These are phyloP conservation scores for Neolentinus lepideus DNA, from an alignment of 1,284 basidiomycete genomes.

Conservation along the genomic window DNA sequence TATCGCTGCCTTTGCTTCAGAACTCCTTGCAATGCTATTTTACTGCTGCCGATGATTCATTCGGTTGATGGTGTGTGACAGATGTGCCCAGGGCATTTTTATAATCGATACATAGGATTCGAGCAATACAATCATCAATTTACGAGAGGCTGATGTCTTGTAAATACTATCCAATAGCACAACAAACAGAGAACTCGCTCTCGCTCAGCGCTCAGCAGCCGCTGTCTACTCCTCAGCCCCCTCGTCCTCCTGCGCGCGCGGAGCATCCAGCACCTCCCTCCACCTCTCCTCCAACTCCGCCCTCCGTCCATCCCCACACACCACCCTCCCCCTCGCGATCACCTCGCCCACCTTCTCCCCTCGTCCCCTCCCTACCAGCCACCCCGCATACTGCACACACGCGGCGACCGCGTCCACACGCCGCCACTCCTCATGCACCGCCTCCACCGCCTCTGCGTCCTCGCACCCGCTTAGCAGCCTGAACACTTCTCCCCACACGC, in stretches of 20 bases:
- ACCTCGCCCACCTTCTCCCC: conserved; percentile 28
- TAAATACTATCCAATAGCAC: no score
- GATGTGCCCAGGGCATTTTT: no score
- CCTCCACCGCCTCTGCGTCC: conserved; percentile 23
- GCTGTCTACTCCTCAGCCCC: conserved; percentile 10
- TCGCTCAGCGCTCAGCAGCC: neutral
- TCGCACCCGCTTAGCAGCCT: conserved; percentile 17
- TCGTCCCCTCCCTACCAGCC: conserved; percentile 32
- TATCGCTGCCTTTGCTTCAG: no score
- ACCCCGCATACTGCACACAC: conserved; percentile 34
- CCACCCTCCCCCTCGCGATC: conserved; percentile 22
- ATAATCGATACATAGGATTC: no score
- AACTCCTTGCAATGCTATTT: no score
- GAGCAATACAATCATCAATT: no score
- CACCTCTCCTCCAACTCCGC: conserved; percentile 21
- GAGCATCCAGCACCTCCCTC: conserved; percentile 16
- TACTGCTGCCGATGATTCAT: no score
- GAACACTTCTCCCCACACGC: conserved; percentile 39
- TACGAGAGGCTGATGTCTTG: no score
- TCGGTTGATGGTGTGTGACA: no score
- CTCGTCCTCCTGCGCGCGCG: conserved; percentile 13
- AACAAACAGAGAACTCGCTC: neutral
- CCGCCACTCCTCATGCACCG: conserved; percentile 21
- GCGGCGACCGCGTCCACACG: neutral
- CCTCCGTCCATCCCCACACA: conserved; percentile 15